Evolutionary conservation across 139 green algal species (phyloP).

Genomic region (Chlamydomonas schloesseri): DNA sequence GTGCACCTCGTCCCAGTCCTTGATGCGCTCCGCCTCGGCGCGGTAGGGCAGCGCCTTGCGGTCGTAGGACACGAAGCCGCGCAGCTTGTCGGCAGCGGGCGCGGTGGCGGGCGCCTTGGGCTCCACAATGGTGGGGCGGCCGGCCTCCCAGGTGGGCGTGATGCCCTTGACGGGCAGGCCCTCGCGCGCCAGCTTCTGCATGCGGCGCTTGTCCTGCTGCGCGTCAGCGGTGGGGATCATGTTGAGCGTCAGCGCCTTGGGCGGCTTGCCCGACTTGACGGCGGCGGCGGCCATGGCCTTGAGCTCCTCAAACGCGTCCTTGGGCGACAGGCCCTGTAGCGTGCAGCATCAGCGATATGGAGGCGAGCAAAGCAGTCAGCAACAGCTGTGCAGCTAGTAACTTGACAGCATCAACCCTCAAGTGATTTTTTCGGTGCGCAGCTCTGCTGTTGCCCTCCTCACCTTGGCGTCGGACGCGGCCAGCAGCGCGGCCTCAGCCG

Average conservation of each 20-base stretch:
- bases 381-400: too few relatives aligned
- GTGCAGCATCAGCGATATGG: too few relatives aligned
- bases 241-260: conserved; percentile 54
- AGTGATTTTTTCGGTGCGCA: too few relatives aligned
- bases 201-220: conserved; percentile 44
- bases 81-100: conserved; percentile 70
- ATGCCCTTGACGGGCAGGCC: conserved; percentile 75
- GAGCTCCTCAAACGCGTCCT: conserved; percentile 89
- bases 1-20: conserved; percentile 93
- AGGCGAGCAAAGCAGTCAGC: too few relatives aligned
- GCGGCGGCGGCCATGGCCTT: conserved; percentile 70
- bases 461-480: conserved; percentile 5
- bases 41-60: conserved; percentile 89
- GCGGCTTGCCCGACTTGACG: conserved; percentile 47
- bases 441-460: too few relatives aligned
- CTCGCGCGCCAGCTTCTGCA: conserved; percentile 64
- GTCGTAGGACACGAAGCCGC: conserved; percentile 94
- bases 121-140: conserved; percentile 73
- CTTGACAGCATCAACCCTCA: too few relatives aligned
- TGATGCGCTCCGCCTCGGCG: conserved; percentile 81
- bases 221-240: conserved; percentile 31
- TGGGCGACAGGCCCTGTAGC: neutral
- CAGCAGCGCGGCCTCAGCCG: conserved; percentile 71
- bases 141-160: conserved; percentile 77
- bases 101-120: neutral